Conservation (phyloP, 2,329 filamentous ascomycete genomes). For the Alternaria sp. region DNA sequence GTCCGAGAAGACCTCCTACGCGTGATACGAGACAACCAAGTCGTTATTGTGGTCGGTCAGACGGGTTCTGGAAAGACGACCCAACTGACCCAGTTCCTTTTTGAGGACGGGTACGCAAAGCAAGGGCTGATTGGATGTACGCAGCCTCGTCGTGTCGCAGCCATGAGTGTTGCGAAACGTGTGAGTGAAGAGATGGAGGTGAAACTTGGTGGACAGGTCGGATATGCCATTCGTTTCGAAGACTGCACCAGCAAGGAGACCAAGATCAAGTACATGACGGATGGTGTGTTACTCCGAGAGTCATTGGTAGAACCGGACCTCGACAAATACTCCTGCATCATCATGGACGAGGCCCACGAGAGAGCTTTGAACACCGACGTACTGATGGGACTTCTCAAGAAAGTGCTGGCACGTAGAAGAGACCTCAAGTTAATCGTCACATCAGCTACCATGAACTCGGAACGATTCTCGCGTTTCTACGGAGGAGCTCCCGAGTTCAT, state of each 20-base stretch:
- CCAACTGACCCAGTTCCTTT: conserved; percentile 92
- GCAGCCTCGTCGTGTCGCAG: conserved; percentile 92
- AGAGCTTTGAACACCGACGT: conserved; percentile 96
- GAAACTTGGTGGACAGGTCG: conserved; percentile 82
- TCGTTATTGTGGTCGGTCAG: conserved; percentile 94
- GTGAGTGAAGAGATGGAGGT: conserved; percentile 99
- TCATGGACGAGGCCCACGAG: conserved; percentile 99
- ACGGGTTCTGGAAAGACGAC: conserved; percentile 98
- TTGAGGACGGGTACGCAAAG: conserved; percentile 92
- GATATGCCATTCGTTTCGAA: conserved; percentile 97
- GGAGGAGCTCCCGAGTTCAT: conserved; percentile 95
- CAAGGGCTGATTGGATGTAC: conserved; percentile 94
- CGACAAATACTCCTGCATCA: conserved; percentile 96
- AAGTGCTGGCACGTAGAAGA: conserved; percentile 85
- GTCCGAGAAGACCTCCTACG: conserved; percentile 91
- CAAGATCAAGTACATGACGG: conserved; percentile 98
- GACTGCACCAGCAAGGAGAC: conserved; percentile 97
- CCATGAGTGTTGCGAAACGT: conserved; percentile 98
- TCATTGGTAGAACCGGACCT: conserved; percentile 91
- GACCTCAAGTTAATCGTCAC: conserved; percentile 97
- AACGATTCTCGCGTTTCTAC: conserved; percentile 94
- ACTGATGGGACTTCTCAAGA: conserved; percentile 96
- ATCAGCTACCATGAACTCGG: conserved; percentile 97
- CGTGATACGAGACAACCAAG: conserved; percentile 95
- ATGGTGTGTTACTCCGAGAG: conserved; percentile 91